These are phyloP conservation scores for Sideroxylon spinosum DNA, from an alignment of 179 eudicot species.

Conservation along the genomic window DNA sequence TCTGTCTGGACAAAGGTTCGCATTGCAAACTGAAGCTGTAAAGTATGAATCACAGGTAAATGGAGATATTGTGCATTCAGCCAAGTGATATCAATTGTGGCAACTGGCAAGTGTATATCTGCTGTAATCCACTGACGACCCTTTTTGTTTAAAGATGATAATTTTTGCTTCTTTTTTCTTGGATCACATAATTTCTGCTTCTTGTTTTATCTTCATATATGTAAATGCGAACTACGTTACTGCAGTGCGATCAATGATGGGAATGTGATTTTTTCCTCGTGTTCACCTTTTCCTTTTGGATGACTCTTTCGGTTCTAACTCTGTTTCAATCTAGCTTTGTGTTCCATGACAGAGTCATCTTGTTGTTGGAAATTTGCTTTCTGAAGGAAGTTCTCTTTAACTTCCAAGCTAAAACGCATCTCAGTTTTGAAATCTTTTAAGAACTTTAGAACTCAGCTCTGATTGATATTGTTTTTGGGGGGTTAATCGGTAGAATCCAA, in stretches of 20 bases:
- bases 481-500: too few species aligned
- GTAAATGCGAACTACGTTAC: neutral
- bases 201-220: neutral
- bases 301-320: neutral
- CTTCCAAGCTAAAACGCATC: too few species aligned
- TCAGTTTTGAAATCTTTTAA: too few species aligned
- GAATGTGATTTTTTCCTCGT: neutral
- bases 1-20: neutral
- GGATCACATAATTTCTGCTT: too few species aligned
- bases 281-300: neutral
- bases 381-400: too few species aligned
- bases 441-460: too few species aligned
- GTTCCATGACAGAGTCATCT: too few species aligned
- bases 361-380: too few species aligned
- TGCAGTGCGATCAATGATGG: neutral
- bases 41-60: neutral
- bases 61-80: neutral
- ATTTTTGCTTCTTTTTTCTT: neutral
- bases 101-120: neutral
- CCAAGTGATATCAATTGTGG: neutral
- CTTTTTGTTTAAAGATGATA: neutral
- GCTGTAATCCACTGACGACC: constrained; percentile 6
- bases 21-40: neutral
- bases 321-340: too few species aligned
- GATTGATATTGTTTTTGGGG: too few species aligned